A percentile compares a stretch with the other conserved stretches of the same genome.
phyloP scores from a whole-genome alignment of 75 land plant genomes.

The Selaginella moellendorffii region DNA sequence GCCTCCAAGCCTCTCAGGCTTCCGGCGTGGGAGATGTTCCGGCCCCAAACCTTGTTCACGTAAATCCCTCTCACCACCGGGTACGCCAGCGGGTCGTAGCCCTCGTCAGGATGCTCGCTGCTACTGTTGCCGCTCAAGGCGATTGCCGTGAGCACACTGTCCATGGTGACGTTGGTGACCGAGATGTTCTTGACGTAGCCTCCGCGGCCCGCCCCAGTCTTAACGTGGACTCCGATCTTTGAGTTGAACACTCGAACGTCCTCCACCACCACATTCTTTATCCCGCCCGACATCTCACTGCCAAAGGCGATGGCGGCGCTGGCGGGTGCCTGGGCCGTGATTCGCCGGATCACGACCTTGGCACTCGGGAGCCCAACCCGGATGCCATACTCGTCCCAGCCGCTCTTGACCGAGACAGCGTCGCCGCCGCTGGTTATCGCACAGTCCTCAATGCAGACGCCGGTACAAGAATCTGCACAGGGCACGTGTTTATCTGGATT shows the following conservation, averaged over 20 bases:
- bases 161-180: slow-evolving; percentile 43
- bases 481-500: background rate
- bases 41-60: slow-evolving; percentile 43
- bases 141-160: slow-evolving; percentile 36
- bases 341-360: slow-evolving; percentile 31
- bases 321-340: slow-evolving; percentile 51
- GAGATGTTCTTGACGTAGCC: slow-evolving; percentile 54
- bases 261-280: slow-evolving; percentile 38
- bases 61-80: slow-evolving; percentile 42
- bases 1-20: slow-evolving; percentile 43
- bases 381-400: slow-evolving; percentile 10
- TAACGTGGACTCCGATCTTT: slow-evolving; percentile 37
- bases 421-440: background rate
- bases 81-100: slow-evolving; percentile 44
- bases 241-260: slow-evolving; percentile 34
- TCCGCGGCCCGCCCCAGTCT: slow-evolving; percentile 64
- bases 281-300: slow-evolving; percentile 62
- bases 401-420: slow-evolving; percentile 2
- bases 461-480: slow-evolving; percentile 1
- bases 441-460: background rate
- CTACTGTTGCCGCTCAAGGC: slow-evolving; percentile 38
- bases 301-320: slow-evolving; percentile 50
- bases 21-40: slow-evolving; percentile 43
- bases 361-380: slow-evolving; percentile 37
- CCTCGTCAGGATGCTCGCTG: slow-evolving; percentile 69